phyloP scores from a whole-genome alignment of 345 rosid species.

The Heritiera littoralis region DNA sequence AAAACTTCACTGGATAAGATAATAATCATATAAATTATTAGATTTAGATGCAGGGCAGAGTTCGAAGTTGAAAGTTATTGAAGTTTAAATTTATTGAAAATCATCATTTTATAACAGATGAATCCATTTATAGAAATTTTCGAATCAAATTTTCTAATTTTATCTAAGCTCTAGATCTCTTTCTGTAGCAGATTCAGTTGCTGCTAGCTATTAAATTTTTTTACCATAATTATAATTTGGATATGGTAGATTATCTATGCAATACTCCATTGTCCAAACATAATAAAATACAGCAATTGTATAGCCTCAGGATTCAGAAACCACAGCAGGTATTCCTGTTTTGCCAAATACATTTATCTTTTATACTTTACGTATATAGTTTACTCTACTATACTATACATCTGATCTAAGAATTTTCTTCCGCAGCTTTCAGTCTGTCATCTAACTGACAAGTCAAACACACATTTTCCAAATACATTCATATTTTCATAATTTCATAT shows the following conservation, averaged over 20 bases:
- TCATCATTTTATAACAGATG: no score
- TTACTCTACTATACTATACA: no score
- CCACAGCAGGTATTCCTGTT: neutral
- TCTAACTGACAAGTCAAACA: no score
- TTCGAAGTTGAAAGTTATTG: no score
- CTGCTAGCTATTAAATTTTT: neutral
- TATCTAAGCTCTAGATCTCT: neutral
- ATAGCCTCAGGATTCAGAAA: neutral
- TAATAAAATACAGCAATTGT: neutral
- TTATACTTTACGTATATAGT: neutral
- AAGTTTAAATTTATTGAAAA: no score
- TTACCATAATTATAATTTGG: neutral
- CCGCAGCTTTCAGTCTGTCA: neutral
- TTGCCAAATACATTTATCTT: neutral
- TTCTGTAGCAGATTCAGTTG: neutral
- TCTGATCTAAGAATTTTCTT: neutral
- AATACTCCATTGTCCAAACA: neutral
- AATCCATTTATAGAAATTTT: no score
- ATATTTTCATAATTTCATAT: neutral
- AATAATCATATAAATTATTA: no score
- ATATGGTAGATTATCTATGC: neutral
- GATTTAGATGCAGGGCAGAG: no score
- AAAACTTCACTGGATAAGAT: no score
- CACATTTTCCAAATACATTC: neutral
- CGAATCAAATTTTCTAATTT: neutral